Base-by-base conservation (phyloP, 768 basidiomycete species). In the Pleurotus tuber-regium region DNA sequence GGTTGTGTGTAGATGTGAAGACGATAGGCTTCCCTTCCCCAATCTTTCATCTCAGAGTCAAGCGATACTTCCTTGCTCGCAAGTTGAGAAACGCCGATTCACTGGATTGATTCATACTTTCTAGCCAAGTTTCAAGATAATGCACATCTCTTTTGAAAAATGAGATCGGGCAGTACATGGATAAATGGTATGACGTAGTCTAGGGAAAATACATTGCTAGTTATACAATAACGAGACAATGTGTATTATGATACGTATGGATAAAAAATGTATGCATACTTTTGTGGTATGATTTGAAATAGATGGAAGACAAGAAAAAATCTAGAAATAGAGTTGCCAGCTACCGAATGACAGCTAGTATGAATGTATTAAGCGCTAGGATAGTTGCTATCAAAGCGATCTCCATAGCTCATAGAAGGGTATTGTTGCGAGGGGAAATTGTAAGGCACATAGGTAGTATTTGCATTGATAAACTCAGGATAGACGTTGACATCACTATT, bases 351-450 rank as follows among this genome's bases (percentile, higher is more conserved):
- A 38, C 36, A 38, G n/a, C 6, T 38, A 16, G 36, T n/a, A 21
- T 31, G 30, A 31, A n/a, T 31, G 30, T 7, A 14, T 42, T 25
- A 42, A 42, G 41, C 16, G 41, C 41, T 24, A n/a, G n/a, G n/a
- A 35, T 48, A 48, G 31, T 11, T 35, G 31, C 30, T 48, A 35
- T 48, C 46, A 48, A 48, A 48, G 31, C 46, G 46, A 35, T 48
- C 23, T 24, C 46, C 46, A 35, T 12, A 35, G 9, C 30, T 31
- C 46, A 35, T n/a, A 19, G 18, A 48, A 48, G 46, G 46, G 31
- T 31, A 36, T 31, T 33, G 19, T 35, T 48, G 46, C 8, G 46
- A 19, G 23, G 46, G 30, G 6, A 21, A 23, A 31, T 19, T 10
- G 26, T 42, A 24, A 10, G 21, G 9, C 18, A 25, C 12, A 18